Conservation (phyloP, 495 filamentous ascomycete species). For the Aspergillus biplanus region DNA sequence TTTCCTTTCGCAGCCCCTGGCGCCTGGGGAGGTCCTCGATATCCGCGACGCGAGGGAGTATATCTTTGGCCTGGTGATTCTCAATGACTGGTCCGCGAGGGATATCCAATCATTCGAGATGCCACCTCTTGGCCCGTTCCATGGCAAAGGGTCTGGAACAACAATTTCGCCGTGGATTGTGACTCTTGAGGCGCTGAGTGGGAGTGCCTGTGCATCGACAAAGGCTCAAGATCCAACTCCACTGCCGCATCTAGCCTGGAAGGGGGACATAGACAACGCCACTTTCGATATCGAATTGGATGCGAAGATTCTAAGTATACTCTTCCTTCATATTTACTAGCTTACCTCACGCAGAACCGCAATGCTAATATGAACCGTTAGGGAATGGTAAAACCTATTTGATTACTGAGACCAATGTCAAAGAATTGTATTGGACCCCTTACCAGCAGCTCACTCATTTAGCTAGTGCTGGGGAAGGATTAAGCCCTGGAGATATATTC, state of each 20-base stretch:
- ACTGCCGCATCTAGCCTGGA: conserved; percentile 22
- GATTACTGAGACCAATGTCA: conserved; percentile 27
- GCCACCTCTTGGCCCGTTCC: conserved; percentile 40
- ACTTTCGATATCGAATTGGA: conserved; percentile 29
- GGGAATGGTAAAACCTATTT: conserved; percentile 29
- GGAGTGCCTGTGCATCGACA: conserved; percentile 36
- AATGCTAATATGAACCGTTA: background rate
- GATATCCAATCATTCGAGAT: conserved; percentile 43
- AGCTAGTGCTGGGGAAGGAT: conserved; percentile 24
- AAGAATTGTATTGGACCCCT: conserved; percentile 34
- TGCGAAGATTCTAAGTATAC: conserved; percentile 29
- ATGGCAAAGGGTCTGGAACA: conserved; percentile 82
- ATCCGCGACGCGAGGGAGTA: conserved; percentile 42
- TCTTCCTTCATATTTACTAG: background rate
- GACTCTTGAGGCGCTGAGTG: conserved; percentile 73
- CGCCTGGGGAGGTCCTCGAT: conserved; percentile 22
- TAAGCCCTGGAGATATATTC: conserved; percentile 30
- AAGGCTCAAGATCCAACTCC: conserved; percentile 12
- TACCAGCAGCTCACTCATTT: conserved; percentile 31
- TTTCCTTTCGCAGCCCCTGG: conserved; percentile 58
- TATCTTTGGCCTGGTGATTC: conserved; percentile 79
- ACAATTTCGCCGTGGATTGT: conserved; percentile 84
- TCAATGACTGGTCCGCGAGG: conserved; percentile 77
- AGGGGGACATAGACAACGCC: conserved; percentile 12
- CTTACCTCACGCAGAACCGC: too few relatives aligned